Evolutionary conservation across 306 rosid species (phyloP).

Genomic region (Canavalia gladiata): DNA sequence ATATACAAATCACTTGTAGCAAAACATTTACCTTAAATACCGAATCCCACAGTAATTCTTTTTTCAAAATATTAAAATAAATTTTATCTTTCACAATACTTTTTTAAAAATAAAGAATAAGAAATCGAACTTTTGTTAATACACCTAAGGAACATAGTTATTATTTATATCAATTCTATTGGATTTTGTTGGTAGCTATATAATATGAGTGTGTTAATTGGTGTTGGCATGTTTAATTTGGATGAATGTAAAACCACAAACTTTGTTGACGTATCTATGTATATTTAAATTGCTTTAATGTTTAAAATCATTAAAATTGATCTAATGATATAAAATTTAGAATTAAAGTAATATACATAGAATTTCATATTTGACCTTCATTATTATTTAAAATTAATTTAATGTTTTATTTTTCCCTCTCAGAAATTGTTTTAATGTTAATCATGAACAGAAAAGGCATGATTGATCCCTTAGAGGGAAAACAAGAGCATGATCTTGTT

Average conservation of each 20-base stretch:
- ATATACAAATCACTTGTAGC: background rate
- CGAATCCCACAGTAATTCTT: background rate
- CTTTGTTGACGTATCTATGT: background rate
- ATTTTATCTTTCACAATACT: too few species aligned
- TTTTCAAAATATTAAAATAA: too few species aligned
- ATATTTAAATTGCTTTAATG: background rate
- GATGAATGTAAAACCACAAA: background rate
- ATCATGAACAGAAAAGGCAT: constrained; percentile 4
- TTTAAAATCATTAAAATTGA: background rate
- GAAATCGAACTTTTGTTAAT: too few species aligned
- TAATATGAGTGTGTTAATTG: too few species aligned
- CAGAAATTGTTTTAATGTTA: background rate
- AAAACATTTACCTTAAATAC: background rate
- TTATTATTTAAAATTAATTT: too few species aligned
- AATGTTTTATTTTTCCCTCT: too few species aligned
- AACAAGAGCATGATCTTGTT: constrained; percentile 22
- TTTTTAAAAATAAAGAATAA: too few species aligned
- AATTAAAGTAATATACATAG: too few species aligned
- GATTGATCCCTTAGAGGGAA: background rate
- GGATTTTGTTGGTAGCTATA: too few species aligned
- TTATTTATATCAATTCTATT: too few species aligned
- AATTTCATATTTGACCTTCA: too few species aligned
- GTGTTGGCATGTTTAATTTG: background rate
- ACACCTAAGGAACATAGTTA: background rate
- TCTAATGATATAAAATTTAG: too few species aligned